phyloP scores from a whole-genome alignment of 1,284 basidiomycete genomes.

The Fomes fomentarius region DNA sequence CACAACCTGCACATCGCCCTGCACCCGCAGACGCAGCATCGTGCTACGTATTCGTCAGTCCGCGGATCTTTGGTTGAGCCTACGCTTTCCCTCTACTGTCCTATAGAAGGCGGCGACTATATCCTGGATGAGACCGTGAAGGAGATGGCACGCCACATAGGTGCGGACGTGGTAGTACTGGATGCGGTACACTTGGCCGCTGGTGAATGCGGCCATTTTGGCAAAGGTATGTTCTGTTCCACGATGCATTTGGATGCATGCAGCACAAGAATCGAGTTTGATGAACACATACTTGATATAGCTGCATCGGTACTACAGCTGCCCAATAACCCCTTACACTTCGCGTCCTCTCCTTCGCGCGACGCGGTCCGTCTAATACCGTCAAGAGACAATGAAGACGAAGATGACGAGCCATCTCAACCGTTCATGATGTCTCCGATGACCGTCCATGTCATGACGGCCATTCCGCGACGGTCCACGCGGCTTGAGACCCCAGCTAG shows the following conservation, averaged over 20 bases:
- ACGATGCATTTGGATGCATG: neutral
- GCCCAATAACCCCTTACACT: conserved; percentile 73
- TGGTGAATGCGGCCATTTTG: conserved; percentile 78
- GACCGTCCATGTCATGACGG: conserved; percentile 63
- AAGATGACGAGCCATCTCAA: conserved; percentile 48
- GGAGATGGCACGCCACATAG: conserved; percentile 71
- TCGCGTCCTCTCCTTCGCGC: conserved; percentile 43
- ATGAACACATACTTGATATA: conserved; percentile 25
- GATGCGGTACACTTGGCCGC: conserved; percentile 83
- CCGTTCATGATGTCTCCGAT: conserved; percentile 47
- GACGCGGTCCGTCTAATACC: conserved; percentile 29
- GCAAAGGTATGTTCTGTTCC: conserved; percentile 53
- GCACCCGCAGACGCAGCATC: conserved; percentile 79
- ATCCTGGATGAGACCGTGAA: conserved; percentile 78
- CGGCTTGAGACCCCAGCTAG: conserved; percentile 35
- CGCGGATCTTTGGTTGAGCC: conserved; percentile 65
- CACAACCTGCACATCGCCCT: conserved; percentile 74
- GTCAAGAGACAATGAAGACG: conserved; percentile 45
- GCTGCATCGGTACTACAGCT: conserved; percentile 69
- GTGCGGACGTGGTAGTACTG: conserved; percentile 79
- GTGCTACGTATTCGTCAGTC: conserved; percentile 59
- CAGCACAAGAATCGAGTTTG: neutral
- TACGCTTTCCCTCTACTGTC: conserved; percentile 80
- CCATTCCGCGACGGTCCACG: conserved; percentile 39
- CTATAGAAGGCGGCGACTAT: conserved; percentile 83